phyloP scores from a whole-genome alignment of 2,329 filamentous ascomycete genomes.

The Fusarium algeriense region DNA sequence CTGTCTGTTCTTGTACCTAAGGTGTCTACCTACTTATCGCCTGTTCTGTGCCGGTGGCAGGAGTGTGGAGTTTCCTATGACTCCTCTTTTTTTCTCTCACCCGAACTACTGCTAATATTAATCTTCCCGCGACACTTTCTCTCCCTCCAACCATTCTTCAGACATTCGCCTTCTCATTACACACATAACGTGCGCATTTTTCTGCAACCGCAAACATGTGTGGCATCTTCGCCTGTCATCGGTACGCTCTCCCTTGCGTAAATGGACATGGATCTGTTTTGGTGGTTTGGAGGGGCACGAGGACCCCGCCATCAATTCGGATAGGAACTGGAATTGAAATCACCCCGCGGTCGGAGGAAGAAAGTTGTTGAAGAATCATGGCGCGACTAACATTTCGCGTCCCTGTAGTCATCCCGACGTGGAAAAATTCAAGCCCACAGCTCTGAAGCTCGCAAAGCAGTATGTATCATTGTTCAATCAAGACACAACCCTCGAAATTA shows the following conservation, averaged over 20 bases:
- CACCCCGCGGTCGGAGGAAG: conserved; percentile 49
- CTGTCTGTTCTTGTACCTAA: conserved; percentile 10
- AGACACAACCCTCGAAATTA: conserved; percentile 11
- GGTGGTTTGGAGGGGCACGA: conserved; percentile 32
- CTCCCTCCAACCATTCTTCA: conserved; percentile 20
- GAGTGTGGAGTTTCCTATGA: conserved; percentile 42
- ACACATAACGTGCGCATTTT: conserved; percentile 25
- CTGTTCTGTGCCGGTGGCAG: conserved; percentile 36
- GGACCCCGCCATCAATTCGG: conserved; percentile 38
- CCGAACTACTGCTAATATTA: conserved; percentile 35
- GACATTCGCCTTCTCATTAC: conserved; percentile 15
- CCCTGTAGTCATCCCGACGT: conserved; percentile 84
- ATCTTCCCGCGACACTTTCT: conserved; percentile 33
- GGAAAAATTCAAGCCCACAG: conserved; percentile 94
- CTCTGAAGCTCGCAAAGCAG: conserved; percentile 94
- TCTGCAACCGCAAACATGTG: conserved; percentile 76
- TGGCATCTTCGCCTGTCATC: conserved; percentile 96
- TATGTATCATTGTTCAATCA: conserved; percentile 60
- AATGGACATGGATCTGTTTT: conserved; percentile 43
- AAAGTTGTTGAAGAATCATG: conserved; percentile 27
- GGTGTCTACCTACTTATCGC: conserved; percentile 27
- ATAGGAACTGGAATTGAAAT: conserved; percentile 26
- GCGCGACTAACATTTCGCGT: conserved; percentile 43
- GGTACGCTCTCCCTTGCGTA: conserved; percentile 62
- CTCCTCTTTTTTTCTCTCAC: conserved; percentile 38